These are phyloP conservation scores for Fagopyrum esculentum DNA, from an alignment of 148 eudicot genomes.

Conservation along the genomic window DNA sequence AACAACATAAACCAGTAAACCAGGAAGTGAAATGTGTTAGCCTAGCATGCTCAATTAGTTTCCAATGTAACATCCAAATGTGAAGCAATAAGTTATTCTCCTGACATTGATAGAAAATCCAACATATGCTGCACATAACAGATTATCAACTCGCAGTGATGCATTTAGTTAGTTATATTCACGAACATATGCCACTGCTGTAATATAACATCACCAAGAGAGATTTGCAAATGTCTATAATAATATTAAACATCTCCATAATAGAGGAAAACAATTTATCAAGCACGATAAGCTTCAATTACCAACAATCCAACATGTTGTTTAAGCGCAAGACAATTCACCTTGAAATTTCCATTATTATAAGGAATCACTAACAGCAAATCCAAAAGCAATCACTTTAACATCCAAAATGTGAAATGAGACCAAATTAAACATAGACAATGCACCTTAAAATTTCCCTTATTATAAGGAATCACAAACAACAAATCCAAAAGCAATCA, in stretches of 20 bases:
- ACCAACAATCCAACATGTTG: neutral
- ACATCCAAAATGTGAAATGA: neutral
- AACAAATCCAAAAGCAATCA: neutral
- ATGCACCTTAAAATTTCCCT: too few species aligned
- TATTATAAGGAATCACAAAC: neutral
- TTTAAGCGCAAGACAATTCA: too few species aligned
- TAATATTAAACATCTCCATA: neutral
- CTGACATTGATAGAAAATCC: neutral
- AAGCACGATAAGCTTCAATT: neutral
- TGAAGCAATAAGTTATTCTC: neutral
- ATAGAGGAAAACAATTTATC: neutral
- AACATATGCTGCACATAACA: neutral
- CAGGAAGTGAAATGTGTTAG: neutral
- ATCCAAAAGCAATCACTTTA: neutral
- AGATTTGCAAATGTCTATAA: neutral
- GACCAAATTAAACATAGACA: constrained; percentile 13
- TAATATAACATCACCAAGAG: neutral
- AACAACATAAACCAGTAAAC: constrained; percentile 15
- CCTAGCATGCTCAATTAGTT: neutral
- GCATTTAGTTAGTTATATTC: neutral
- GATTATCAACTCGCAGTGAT: neutral
- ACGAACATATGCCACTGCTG: neutral
- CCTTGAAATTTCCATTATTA: too few species aligned
- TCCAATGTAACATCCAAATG: neutral
- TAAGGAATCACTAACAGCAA: neutral